A percentile compares a stretch with the other conserved stretches of the same genome.
These are phyloP conservation scores for Moesziomyces globuligerus DNA, from an alignment of 1,284 basidiomycete species.

Conservation along the genomic window DNA sequence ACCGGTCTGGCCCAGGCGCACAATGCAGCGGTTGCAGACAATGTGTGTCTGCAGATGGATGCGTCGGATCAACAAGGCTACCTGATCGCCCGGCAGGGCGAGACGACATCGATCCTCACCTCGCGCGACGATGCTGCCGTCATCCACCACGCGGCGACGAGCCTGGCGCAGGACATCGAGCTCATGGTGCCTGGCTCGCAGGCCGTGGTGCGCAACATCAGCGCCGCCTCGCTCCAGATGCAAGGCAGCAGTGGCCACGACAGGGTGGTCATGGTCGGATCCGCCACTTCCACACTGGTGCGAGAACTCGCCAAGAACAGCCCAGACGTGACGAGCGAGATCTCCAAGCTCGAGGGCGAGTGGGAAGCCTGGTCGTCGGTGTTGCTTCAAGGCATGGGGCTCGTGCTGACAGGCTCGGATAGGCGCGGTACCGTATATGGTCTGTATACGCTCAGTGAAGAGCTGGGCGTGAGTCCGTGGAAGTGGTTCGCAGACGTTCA, in stretches of 20 bases:
- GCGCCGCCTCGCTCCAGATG: constrained; percentile 13
- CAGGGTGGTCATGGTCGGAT: constrained; percentile 15
- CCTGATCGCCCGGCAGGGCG: constrained; percentile 21
- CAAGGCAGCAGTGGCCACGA: constrained; percentile 4
- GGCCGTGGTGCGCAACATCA: constrained; percentile 32
- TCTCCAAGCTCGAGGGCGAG: constrained; percentile 4
- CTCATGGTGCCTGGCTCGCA: constrained; percentile 16
- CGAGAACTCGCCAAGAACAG: constrained; percentile 12
- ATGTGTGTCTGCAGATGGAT: constrained; percentile 21
- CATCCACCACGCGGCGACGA: constrained; percentile 23
- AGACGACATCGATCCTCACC: constrained; percentile 36
- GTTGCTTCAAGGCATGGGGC: neutral
- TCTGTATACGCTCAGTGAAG: constrained; percentile 31
- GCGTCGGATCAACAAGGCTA: constrained; percentile 7
- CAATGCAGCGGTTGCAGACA: too few species aligned
- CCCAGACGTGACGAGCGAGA: constrained; percentile 1
- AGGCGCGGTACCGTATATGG: constrained; percentile 23
- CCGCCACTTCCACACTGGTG: constrained; percentile 9
- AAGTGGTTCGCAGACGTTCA: constrained; percentile 38
- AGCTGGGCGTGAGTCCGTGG: constrained; percentile 31
- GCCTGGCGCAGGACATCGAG: constrained; percentile 25
- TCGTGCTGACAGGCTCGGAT: constrained; percentile 26
- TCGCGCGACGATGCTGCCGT: constrained; percentile 30
- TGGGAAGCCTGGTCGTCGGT: constrained; percentile 26
- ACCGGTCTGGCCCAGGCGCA: constrained; percentile 1